phyloP scores from a whole-genome alignment of 106 monocot species.

The Dendrobium huoshanense region DNA sequence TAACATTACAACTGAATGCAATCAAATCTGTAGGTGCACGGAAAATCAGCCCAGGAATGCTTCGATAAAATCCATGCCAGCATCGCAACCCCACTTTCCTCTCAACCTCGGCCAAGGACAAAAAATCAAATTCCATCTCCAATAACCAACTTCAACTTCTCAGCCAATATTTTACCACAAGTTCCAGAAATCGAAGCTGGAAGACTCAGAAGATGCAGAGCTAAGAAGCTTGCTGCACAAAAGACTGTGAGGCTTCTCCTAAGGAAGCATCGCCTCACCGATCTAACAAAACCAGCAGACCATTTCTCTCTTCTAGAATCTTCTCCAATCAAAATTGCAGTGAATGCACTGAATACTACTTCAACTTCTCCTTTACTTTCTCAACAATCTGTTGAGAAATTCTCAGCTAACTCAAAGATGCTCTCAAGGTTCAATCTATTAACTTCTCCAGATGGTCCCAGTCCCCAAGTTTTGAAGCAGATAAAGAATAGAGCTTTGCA shows the following conservation, averaged over 20 bases:
- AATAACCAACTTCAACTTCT: conserved; percentile 22
- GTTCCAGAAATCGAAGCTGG: background rate
- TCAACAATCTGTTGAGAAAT: conserved; percentile 19
- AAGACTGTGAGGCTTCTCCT: conserved; percentile 52
- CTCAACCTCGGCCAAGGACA: conserved; percentile 28
- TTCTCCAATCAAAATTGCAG: conserved; percentile 15
- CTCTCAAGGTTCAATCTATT: conserved; percentile 25
- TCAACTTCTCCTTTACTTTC: conserved; percentile 7
- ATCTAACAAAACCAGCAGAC: conserved; percentile 44
- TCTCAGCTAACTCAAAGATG: conserved; percentile 15
- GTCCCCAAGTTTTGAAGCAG: conserved; percentile 59
- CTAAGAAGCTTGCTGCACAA: conserved; percentile 36
- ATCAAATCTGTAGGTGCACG: conserved; percentile 41
- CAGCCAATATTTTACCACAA: conserved; percentile 8
- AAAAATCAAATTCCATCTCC: conserved; percentile 27
- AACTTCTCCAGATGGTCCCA: conserved; percentile 12
- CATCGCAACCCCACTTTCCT: conserved; percentile 39
- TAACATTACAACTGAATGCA: background rate
- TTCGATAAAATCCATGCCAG: conserved; percentile 50
- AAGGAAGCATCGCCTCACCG: conserved; percentile 28
- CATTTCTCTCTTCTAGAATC: conserved; percentile 55
- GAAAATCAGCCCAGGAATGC: conserved; percentile 62
- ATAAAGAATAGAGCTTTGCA: conserved; percentile 59
- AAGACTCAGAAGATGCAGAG: conserved; percentile 29
- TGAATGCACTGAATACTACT: conserved; percentile 5